A percentile compares a stretch with the other conserved stretches of the same genome.
Conservation (phyloP, 768 basidiomycete species). For the Pleurotus salmoneostramineus region DNA sequence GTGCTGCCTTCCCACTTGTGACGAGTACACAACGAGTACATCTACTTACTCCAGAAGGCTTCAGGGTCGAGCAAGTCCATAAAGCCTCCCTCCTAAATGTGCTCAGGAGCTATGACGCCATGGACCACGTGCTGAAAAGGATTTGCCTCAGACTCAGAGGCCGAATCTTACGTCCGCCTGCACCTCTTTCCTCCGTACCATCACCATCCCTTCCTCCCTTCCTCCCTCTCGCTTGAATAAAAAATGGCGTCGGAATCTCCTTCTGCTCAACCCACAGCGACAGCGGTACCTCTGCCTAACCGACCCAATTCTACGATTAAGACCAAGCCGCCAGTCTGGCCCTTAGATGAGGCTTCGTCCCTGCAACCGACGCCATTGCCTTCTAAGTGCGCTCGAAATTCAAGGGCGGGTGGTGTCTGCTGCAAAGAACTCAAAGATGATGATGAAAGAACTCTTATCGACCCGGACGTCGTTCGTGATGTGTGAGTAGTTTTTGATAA, state of each 20-base stretch:
- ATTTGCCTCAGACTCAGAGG: too few species aligned
- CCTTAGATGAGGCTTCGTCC: conserved; percentile 41
- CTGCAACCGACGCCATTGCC: conserved; percentile 40
- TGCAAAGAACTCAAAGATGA: conserved; percentile 84
- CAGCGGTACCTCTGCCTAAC: conserved; percentile 1
- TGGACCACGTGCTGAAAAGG: too few species aligned
- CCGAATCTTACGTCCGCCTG: too few species aligned
- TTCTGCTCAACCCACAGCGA: not conserved
- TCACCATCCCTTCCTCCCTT: not conserved
- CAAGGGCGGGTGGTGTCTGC: conserved; percentile 64
- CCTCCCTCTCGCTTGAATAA: not conserved
- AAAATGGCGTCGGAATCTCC: conserved; percentile 1
- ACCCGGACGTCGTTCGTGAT: conserved; percentile 86
- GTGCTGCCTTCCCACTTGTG: too few species aligned
- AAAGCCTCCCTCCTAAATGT: too few species aligned
- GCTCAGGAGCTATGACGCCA: too few species aligned
- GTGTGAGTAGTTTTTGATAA: conserved; percentile 47
- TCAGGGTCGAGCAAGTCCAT: too few species aligned
- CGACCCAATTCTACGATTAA: conserved; percentile 12
- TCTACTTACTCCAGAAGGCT: too few species aligned
- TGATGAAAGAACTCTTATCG: conserved; percentile 76
- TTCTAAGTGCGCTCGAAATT: conserved; percentile 54
- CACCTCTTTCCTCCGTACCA: conserved; percentile 5
- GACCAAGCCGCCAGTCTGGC: conserved; percentile 60
- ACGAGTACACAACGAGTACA: too few species aligned